These are phyloP conservation scores for Aspergillus bridgeri DNA, from an alignment of 495 filamentous ascomycete genomes.

Conservation along the genomic window DNA sequence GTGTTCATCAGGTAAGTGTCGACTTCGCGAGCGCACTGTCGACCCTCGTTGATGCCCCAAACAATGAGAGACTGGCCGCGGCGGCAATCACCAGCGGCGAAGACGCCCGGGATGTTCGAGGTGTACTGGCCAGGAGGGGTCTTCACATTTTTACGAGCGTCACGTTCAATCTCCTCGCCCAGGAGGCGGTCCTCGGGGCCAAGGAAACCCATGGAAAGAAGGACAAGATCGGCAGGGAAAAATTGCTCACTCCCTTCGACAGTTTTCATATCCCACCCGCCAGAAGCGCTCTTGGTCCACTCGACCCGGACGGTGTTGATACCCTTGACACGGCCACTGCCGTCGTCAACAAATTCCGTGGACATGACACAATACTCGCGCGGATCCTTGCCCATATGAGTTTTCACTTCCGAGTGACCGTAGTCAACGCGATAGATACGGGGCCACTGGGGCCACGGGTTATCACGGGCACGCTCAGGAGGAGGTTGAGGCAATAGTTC, in stretches of 20 bases:
- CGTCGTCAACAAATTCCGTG: slow-evolving; percentile 95
- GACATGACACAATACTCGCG: slow-evolving; percentile 99
- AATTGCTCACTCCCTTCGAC: slow-evolving; percentile 92
- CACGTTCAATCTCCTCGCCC: slow-evolving; percentile 84
- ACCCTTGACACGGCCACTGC: slow-evolving; percentile 82
- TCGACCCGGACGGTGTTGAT: slow-evolving; percentile 98
- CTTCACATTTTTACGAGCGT: slow-evolving; percentile 96
- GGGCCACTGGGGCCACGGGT: slow-evolving; percentile 99
- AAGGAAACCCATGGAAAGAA: slow-evolving; percentile 98
- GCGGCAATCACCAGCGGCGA: slow-evolving; percentile 94
- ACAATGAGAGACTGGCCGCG: slow-evolving; percentile 97
- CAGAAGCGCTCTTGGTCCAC: slow-evolving; percentile 86
- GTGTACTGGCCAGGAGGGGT: slow-evolving; percentile 84
- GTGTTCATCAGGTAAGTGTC: slow-evolving; percentile 79
- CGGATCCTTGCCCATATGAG: slow-evolving; percentile 95
- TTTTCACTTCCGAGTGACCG: slow-evolving; percentile 93
- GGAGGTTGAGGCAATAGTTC: slow-evolving; percentile 95
- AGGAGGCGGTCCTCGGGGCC: slow-evolving; percentile 90
- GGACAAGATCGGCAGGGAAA: slow-evolving; percentile 95
- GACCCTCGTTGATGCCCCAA: slow-evolving; percentile 99
- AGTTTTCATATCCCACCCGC: slow-evolving; percentile 99
- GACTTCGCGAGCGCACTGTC: slow-evolving; percentile 89
- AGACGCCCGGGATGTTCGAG: slow-evolving; percentile 86
- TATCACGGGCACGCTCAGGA: slow-evolving; percentile 89
- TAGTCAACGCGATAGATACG: slow-evolving; percentile 99